Evolutionary conservation across 805 yeast genomes (phyloP), one percentile per base, ranked within the genome.

Genomic region (Starmerella geochares): DNA sequence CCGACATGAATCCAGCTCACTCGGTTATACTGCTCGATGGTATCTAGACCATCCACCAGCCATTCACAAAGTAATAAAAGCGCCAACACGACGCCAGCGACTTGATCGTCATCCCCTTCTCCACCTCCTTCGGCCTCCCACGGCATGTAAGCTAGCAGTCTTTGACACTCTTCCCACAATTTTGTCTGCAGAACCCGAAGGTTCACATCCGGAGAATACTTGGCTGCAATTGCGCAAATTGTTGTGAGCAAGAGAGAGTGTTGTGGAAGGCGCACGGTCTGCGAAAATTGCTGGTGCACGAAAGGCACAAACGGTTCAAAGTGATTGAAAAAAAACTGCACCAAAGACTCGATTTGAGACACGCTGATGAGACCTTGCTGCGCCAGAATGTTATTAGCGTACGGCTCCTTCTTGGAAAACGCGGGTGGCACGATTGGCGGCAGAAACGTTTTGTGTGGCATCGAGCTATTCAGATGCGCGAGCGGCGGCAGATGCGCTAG

Each of bases 1-100:
- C 96, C 96, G 43, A 86, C 80, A 53, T 86, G 74, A 92, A 87
- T 83, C 90, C 95, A 88, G 0, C 94, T 83, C 87, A 86, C 83
- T 35, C 95, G 73, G 63, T 51, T 51, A 33, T 53, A 47, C 14
- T 37, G 47, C 9, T 52, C 55, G 19, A 51, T 35, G 1, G 42
- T 17, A 16, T 20, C 19, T 13, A 9, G 19, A 2, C 25, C 35
- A n/a, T 45, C 50, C 17, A 43, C 23, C 5, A 41, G 86, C 97
- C 97, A 88, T 64, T 90, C 96, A 0, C 95, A 84, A 58, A 86
- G 81, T 16, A 88, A 69, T 45, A 88, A 66, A 61, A 88, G 85
- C 0, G 96, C 88, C 53, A 83, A 73, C 5, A 87, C 80, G 0
- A 96, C 86, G 1, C 95, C 96, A 3, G 87, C 76, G 0, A 43